Evolutionary conservation across 2,329 filamentous ascomycete species (phyloP), one percentile per base, ranked within the genome.

Genomic region (Neonectria faginata): DNA sequence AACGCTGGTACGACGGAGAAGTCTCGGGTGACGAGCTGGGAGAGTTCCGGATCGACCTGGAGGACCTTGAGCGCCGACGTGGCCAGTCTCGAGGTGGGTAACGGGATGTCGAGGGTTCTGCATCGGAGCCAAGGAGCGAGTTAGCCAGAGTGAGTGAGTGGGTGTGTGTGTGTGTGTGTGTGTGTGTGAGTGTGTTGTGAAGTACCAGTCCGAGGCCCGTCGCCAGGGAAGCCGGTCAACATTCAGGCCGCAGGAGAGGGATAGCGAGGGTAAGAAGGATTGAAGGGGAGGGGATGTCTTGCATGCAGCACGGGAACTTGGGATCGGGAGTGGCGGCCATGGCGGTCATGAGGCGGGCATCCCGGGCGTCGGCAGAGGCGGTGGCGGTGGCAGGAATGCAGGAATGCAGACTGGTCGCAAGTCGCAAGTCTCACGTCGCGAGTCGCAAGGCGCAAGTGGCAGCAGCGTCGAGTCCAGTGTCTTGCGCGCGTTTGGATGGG

Each of bases 31-130:
- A 98, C 95, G 11, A 96, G 87, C 14, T 92, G 88, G 1, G 95
- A 98, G 54, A 98, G 86, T 78, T 99, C 96, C 66, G 90, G 86
- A 80, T 99, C 96, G 71, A 98, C 94, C 63, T 90, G 84, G 47
- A 98, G 86, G 42, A 93, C 88, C 71, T 87, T 86, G 39, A 92
- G 85, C 47, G 95, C 94, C 52, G 91, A 89, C 51, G 85, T 85
- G 57, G 95, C 94, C 51, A 97, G 89, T 67, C 92, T 91, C 39
- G 89, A 78, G 44, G 90, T 92, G 20, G 94, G 94, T 76, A 98
- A 91, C 48, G 96, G 95, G 64, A 96, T 85, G 72, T 89, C 85
- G 67, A 97, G 86, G 64, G 86, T 88, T 74, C 92, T 94, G 75
- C 67, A 54, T 60, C 50, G 57, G 57, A 71, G 65, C 75, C 67